Evolutionary conservation across 208 protist species (phyloP), one percentile per base, ranked within the genome.

Genomic region (Acanthamoeba lenticulata): DNA sequence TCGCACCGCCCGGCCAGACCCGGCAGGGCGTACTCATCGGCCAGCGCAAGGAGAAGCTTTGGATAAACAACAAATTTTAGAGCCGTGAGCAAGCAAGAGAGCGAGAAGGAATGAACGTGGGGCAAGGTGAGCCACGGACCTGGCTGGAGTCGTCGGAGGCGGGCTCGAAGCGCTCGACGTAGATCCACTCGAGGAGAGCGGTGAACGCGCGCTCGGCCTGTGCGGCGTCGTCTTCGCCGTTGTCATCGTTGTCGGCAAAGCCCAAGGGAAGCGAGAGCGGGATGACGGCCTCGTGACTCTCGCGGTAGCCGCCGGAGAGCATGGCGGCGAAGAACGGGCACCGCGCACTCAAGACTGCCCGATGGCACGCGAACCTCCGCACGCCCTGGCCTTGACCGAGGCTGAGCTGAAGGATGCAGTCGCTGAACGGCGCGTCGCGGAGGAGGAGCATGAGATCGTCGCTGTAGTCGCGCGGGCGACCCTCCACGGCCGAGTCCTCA

Each of bases 201-300:
- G 9, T 11, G 6, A 67, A 32, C n/a, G 60, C 36, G 60, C 60
- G 38, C 27, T 69, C 29, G 29, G 27, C 52, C 1, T 72, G 32
- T 15, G 62, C 62, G n/a, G n/a, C 65, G 17, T 0, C 34, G 27
- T 21, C 69, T n/a, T 7, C 38, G 24, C 44, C 69, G 19, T n/a
- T 4, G 69, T 47, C 24, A 13, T 47, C 69, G 34, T 67, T 67
- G 60, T 67, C 60, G 7, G n/a, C n/a, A n/a, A n/a, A n/a, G n/a
- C n/a, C n/a, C n/a, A 67, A 67, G 6, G 69, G 69, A 29, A 81
- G 40, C 1, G 69, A 47, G 1, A 81, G 69, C 5, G 69, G n/a
- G 69, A 81, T 47, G 40, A 81, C 69, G n/a, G 69, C 69, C 69
- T 81, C 36, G 7, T 81, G 69, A 36, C 69, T 81, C 36, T 81